phyloP scores from a whole-genome alignment of 768 basidiomycete species.

The Leccinum variicolor region DNA sequence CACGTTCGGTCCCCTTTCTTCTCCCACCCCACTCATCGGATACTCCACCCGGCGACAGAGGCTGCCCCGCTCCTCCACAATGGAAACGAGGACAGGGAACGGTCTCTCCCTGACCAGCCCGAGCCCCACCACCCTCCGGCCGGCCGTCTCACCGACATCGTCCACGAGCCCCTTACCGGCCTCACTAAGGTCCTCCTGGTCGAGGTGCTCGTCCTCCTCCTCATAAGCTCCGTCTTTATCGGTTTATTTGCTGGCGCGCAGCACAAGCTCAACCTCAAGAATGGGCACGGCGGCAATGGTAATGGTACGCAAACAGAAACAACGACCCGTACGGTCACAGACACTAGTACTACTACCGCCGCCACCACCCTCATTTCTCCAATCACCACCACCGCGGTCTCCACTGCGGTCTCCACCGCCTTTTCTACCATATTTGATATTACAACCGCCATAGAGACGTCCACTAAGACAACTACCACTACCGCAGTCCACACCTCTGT shows the following conservation, averaged over 20 bases:
- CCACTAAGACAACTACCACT: constrained; percentile 37
- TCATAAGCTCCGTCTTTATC: constrained; percentile 84
- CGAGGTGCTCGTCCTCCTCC: constrained; percentile 69
- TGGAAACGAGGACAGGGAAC: constrained; percentile 41
- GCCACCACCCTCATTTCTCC: constrained; percentile 29
- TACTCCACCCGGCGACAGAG: constrained; percentile 40
- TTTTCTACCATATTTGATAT: constrained; percentile 32
- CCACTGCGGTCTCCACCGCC: constrained; percentile 29
- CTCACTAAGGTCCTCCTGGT: constrained; percentile 81
- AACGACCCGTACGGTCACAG: constrained; percentile 31
- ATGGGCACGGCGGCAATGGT: constrained; percentile 32
- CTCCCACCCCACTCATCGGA: constrained; percentile 1
- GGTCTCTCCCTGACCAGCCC: constrained; percentile 29
- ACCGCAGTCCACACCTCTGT: constrained; percentile 36
- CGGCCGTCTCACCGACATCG: constrained; percentile 45
- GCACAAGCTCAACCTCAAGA: constrained; percentile 61
- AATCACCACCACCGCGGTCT: constrained; percentile 34
- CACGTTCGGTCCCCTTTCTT: not conserved
- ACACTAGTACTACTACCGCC: constrained; percentile 30
- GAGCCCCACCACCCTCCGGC: constrained; percentile 34
- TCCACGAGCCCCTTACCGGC: constrained; percentile 76
- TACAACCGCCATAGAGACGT: constrained; percentile 39
- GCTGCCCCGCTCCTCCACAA: constrained; percentile 60
- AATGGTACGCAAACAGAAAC: constrained; percentile 35
- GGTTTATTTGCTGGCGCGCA: constrained; percentile 91